Base-by-base conservation (phyloP, 2,329 filamentous ascomycete genomes). In the Fusarium vanettenii region DNA sequence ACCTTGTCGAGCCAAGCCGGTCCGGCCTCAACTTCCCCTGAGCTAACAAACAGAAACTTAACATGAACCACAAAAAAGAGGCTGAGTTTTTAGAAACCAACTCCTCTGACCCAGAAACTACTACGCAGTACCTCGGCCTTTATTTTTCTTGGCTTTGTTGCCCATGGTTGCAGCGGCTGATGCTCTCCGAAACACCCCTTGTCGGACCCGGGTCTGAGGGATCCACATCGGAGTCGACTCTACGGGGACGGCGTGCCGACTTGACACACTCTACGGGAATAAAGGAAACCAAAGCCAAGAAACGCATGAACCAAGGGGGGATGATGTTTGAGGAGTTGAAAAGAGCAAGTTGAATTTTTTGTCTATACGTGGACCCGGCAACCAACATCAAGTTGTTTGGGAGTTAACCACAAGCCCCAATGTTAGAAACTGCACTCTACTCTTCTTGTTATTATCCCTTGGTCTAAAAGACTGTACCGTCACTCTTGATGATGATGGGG, bases 401-500 rank as follows among this genome's bases (percentile, higher is more conserved):
- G 45, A 29, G 16, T 50, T 16, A n/a, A 29, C 16, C 45, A 25
- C 14, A 48, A 10, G 22, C 14, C 43, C 22, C 43, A 45, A 16
- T 13, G 41, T 43, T 43, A 22, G 41, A 22, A 45, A 45, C 41
- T 25, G 2, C 9, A 52, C 27, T 31, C 29, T 27, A 43, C 18
- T 18, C 43, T 16, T 48, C 48, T n/a, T 9, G 22, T 43, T 43
- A 7, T 16, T 57, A 20, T 16, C 18, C 11, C 16, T 37, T 18
- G 14, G 4, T 37, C 35, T 73, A 75, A 18, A 73, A 74, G 0
- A 73, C 55, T 6, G 72, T 73, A 5, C 72, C 72, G 18, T 75
- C 72, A 20, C 72, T 75, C 0, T 64, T 65, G 0, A 75, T 57
- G 25, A 95, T 91, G 80, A 97, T 95, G 14, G 94, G 94, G 64